These are phyloP conservation scores for Wickerhamomyces canadensis DNA, from an alignment of 805 yeast genomes.

Conservation along the genomic window DNA sequence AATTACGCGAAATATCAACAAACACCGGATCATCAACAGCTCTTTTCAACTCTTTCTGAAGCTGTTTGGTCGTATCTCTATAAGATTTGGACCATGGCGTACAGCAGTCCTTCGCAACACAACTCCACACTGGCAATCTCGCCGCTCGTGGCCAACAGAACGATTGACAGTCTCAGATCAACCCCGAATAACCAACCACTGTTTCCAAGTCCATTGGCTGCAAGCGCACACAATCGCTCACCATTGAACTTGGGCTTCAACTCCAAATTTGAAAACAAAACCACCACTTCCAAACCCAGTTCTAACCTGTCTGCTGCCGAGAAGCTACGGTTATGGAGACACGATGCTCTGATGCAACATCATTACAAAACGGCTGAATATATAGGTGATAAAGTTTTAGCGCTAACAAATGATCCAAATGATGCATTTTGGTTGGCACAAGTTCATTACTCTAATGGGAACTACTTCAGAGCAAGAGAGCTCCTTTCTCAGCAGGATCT, in stretches of 20 bases:
- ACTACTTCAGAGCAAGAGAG: constrained; percentile 73
- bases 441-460: constrained; percentile 71
- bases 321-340: constrained; percentile 83
- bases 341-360: constrained; percentile 89
- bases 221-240: constrained; percentile 12
- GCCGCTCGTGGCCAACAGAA: constrained; percentile 42
- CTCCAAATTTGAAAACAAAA: not conserved
- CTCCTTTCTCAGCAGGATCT: constrained; percentile 55
- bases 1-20: no score
- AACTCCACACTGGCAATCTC: constrained; percentile 71
- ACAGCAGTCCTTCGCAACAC: constrained; percentile 47
- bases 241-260: constrained; percentile 3
- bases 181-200: constrained; percentile 43
- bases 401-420: constrained; percentile 79
- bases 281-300: not conserved
- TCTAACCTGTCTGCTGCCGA: constrained; percentile 62
- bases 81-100: no score
- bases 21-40: no score
- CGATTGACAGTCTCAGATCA: constrained; percentile 35
- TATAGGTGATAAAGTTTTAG: constrained; percentile 84
- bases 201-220: constrained; percentile 31
- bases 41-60: no score
- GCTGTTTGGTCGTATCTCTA: no score
- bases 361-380: constrained; percentile 86
- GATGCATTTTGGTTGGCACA: constrained; percentile 98